A percentile compares a stretch with the other conserved stretches of the same genome.
phyloP scores from a whole-genome alignment of 192 early-diverging fungal species.

The Backusella liffmaniae region DNA sequence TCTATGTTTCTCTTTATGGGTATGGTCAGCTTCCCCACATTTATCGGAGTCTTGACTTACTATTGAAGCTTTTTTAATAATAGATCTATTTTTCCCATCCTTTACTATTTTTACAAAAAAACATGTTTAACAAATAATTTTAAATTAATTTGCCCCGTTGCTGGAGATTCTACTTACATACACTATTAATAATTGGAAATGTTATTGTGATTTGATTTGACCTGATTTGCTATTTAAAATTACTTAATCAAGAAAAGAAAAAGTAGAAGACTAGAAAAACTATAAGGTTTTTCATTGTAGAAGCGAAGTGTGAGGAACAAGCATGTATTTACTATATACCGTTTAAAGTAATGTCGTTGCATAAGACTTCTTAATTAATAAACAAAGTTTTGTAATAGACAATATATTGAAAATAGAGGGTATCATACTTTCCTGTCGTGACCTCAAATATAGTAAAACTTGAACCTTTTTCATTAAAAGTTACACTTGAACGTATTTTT shows the following conservation, averaged over 20 bases:
- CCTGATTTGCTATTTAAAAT: neutral
- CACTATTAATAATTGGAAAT: neutral
- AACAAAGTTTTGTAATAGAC: constrained; percentile 3
- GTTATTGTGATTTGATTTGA: neutral
- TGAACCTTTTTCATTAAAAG: neutral
- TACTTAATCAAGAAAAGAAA: neutral
- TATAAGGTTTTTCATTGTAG: neutral
- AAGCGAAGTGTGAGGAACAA: neutral
- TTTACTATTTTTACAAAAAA: constrained; percentile 9
- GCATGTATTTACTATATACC: neutral
- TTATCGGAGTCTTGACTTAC: neutral
- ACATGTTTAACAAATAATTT: neutral
- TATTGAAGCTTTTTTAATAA: constrained; percentile 5
- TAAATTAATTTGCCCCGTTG: neutral
- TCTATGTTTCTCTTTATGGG: neutral
- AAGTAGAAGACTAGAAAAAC: neutral
- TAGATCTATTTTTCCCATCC: constrained; percentile 9
- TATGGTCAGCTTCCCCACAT: neutral
- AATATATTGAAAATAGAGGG: neutral
- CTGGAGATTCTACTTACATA: neutral
- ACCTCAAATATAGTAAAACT: neutral
- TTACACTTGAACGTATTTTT: neutral
- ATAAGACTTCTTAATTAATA: neutral
- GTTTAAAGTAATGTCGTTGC: neutral
- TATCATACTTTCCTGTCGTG: neutral